Base-by-base conservation (phyloP, 257 asterid species). In the Capsicum rhomboideum region DNA sequence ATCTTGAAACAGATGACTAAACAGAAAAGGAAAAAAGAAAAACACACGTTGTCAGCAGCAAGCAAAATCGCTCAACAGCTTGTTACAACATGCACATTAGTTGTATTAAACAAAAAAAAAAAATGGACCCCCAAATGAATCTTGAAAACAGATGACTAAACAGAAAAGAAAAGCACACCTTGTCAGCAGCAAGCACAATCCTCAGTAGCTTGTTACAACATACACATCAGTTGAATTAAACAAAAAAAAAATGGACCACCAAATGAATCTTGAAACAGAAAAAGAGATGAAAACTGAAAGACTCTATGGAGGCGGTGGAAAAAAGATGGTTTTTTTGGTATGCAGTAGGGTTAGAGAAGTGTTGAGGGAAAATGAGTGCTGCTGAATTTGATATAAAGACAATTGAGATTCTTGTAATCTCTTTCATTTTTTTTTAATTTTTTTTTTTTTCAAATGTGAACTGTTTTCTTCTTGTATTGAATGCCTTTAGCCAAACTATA, bases 351-450 rank as follows among this genome's bases (percentile, higher is more conserved):
- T 87, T 87, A 82, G 88, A 66, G 88, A 0, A 72, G 56, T 10
- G 37, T 42, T 44, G 17, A 42, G 55, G 16, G 4, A 2, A 44
- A 21, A 44, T 1, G 56, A 2, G 42, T 1, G 12, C 49, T 75
- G 61, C n/a, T 29, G n/a, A 29, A 64, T 6, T 75, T 49, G 61
- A 49, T 75, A 63, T 63, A 54, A 69, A 84, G 86, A 94, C 85
- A 87, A 90, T 84, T 88, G 85, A 86, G 92, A 90, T 93, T 85
- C 91, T 86, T 90, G 83, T 85, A 88, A 90, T 92, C 97, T 90
- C 90, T 92, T 89, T 94, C 94, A 86, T 92, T 91, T 89, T 91
- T 88, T 91, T 87, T 31, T 83, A 0, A 2, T 34, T 90, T 86
- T 59, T 64, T 54, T 17, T 69, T 78, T 82, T 21, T 68, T 37